A percentile compares a stretch with the other conserved stretches of the same genome.
Conservation (phyloP, 129 eudicot genomes). For the Pittosporum tobira region DNA sequence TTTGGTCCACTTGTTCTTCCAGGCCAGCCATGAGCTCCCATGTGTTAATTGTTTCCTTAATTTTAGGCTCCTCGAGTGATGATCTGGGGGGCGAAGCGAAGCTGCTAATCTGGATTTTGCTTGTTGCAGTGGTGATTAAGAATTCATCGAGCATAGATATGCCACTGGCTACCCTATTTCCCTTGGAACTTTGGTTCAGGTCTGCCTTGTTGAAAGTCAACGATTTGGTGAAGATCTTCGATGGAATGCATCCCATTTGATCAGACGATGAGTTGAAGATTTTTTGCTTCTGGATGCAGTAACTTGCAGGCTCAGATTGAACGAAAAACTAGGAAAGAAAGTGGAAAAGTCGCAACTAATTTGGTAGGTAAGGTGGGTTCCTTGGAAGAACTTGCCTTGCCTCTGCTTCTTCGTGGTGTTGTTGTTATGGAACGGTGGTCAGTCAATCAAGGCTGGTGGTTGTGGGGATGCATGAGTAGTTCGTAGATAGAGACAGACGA, state of each 20-base stretch:
- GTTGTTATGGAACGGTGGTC: too few relatives aligned
- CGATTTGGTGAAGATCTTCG: conserved; percentile 20
- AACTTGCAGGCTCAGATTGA: too few relatives aligned
- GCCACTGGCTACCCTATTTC: conserved; percentile 4
- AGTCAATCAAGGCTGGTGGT: too few relatives aligned
- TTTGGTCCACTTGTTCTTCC: conserved; percentile 9
- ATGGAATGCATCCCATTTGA: conserved; percentile 33
- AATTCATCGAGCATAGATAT: conserved; percentile 13
- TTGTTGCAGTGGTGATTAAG: neutral
- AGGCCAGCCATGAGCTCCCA: conserved; percentile 20
- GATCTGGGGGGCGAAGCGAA: neutral
- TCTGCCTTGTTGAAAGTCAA: conserved; percentile 21
- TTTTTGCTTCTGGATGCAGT: too few relatives aligned
- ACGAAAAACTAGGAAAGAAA: too few relatives aligned
- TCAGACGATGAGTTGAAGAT: neutral
- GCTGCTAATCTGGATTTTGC: conserved; percentile 3
- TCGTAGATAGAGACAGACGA: too few relatives aligned
- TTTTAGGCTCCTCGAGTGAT: neutral
- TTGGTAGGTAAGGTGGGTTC: too few relatives aligned
- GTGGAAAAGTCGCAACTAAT: too few relatives aligned
- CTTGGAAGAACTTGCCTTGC: too few relatives aligned
- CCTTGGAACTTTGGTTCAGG: conserved; percentile 2
- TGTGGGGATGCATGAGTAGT: too few relatives aligned
- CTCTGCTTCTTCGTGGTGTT: too few relatives aligned
- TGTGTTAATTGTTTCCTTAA: conserved; percentile 1